Base-by-base conservation (phyloP, 176 grass and related monocot species). In the Phyllostachys edulis region DNA sequence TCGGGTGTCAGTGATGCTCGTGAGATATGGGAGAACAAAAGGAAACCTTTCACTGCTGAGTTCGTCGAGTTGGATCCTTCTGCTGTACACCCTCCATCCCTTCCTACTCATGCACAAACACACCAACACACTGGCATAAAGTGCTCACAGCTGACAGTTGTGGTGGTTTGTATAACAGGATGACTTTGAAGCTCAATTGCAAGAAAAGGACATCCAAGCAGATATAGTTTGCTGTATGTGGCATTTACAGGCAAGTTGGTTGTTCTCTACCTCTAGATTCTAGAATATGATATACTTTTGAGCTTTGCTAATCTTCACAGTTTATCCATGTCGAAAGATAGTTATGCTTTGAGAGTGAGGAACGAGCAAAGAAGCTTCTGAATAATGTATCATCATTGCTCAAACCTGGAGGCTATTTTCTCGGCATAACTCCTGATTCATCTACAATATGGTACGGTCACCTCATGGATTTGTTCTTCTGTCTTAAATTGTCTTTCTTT, bases 341-440 rank as follows among this genome's bases (percentile, higher is more conserved):
- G 96, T 86, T 85, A 85, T 95, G 87, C 73, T 98, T 93, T 32
- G 89, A 95, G 87, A 94, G 74, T 47, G 91, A 98, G 78, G 93
- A 98, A 20, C 85, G 78, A 56, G 85, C 93, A 60, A 88, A 82
- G 81, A 98, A 73, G 65, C 90, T 98, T 87, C 74, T 98, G 50
- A 80, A 80, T 51, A 98, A 95, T 77, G 88, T 93, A 56, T 92
- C 93, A 5, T 92, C 89, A 38, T 82, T 95, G 71, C 87, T 98
- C 82, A 98, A 92, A 81, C 96, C 91, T 64, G 88, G 93, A 38
- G 91, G 91, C 44, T 95, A 95, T 73, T 98, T 98, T 72, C 85
- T 92, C 32, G 96, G 93, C 70, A 85, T 95, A 42, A 87, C 83
- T 89, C 89, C 93, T 78, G 85, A 98, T 85, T 95, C 96, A 81